Evolutionary conservation across 495 filamentous ascomycete species (phyloP).

Genomic region (Aspergillus bridgeri): DNA sequence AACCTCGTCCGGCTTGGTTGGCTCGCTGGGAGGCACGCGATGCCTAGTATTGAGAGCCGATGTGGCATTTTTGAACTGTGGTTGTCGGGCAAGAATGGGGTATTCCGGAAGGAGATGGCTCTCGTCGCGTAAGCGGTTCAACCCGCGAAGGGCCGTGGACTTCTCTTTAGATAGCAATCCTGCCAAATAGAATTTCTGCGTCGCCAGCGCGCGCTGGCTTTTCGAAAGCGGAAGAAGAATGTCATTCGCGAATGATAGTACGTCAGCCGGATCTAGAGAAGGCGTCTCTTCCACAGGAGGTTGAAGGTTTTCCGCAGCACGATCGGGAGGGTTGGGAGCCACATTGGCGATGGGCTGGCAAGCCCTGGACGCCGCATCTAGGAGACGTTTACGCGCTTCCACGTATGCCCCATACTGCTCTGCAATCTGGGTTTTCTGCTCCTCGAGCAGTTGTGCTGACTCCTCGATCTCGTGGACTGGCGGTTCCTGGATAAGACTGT

Average conservation of each 20-base stretch:
- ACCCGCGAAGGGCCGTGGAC: conserved; percentile 47
- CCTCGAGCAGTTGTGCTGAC: conserved; percentile 31
- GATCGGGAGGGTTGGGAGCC: conserved; percentile 22
- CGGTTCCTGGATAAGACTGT: conserved; percentile 37
- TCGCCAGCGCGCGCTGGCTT: conserved; percentile 57
- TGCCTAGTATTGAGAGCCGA: conserved; percentile 29
- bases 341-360: conserved; percentile 33
- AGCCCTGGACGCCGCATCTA: conserved; percentile 36
- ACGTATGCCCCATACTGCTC: conserved; percentile 46
- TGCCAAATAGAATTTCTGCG: conserved; percentile 62
- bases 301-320: conserved; percentile 26
- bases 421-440: conserved; percentile 45
- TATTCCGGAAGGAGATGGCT: conserved; percentile 65
- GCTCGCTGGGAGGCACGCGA: conserved; percentile 14
- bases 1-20: conserved; percentile 28
- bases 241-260: conserved; percentile 55
- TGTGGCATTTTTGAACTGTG: conserved; percentile 42
- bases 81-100: conserved; percentile 47
- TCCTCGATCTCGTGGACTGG: conserved; percentile 33
- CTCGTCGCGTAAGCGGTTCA: conserved; percentile 63
- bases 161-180: conserved; percentile 56
- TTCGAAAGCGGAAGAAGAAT: conserved; percentile 55
- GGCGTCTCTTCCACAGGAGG: conserved; percentile 14
- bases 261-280: conserved; percentile 22
- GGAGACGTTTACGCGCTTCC: conserved; percentile 33